Percentiles rank a stretch among this genome's conserved stretches.
Conservation (phyloP, 768 basidiomycete genomes). For the Tricholoma furcatifolium region DNA sequence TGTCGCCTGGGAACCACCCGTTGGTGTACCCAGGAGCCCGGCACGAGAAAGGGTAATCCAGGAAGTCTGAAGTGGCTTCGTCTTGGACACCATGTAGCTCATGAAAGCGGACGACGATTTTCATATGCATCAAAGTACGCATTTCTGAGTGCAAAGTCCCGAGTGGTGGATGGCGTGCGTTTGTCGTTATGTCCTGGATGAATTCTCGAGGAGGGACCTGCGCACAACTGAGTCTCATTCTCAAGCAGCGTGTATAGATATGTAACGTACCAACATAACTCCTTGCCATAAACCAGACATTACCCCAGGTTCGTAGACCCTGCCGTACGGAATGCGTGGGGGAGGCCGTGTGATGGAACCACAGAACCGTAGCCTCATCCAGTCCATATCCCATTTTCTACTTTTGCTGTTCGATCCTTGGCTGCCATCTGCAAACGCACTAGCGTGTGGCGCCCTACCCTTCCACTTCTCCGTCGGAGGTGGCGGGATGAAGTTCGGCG, state of each 20-base stretch:
- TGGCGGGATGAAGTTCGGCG: background rate
- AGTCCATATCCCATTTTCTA: constrained; percentile 48
- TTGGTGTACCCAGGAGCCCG: too few species aligned
- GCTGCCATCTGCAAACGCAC: background rate
- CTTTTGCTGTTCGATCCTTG: constrained; percentile 22
- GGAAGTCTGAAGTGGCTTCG: constrained; percentile 9
- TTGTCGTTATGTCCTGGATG: constrained; percentile 13
- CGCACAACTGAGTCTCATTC: background rate
- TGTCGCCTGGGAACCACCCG: too few species aligned
- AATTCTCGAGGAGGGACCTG: constrained; percentile 24
- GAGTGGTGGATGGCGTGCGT: constrained; percentile 18
- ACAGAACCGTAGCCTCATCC: constrained; percentile 45
- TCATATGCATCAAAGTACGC: constrained; percentile 35
- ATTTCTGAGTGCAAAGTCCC: constrained; percentile 21
- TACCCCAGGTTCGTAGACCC: constrained; percentile 42
- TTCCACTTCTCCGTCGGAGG: constrained; percentile 7
- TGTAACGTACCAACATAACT: constrained; percentile 46
- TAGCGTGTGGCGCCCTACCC: constrained; percentile 12
- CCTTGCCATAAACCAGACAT: constrained; percentile 58
- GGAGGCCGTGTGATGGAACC: constrained; percentile 19
- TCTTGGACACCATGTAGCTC: constrained; percentile 47
- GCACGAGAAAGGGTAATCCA: background rate
- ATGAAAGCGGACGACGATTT: constrained; percentile 31
- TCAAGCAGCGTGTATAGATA: constrained; percentile 1
- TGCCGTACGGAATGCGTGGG: constrained; percentile 12